Evolutionary conservation across 441 rosid species (phyloP).

Genomic region (Croton setiger): DNA sequence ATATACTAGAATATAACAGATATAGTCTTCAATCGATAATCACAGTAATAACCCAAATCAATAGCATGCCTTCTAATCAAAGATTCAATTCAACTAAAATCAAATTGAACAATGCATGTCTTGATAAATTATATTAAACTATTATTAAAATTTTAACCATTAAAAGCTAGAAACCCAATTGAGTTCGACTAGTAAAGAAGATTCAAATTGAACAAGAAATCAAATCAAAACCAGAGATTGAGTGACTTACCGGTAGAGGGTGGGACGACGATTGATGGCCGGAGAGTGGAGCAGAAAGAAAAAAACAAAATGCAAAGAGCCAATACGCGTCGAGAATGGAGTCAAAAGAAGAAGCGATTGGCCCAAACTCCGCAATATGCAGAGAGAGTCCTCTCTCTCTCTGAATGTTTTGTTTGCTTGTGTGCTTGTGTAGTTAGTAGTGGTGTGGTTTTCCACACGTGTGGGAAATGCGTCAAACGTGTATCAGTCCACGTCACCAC

Average conservation of each 20-base stretch:
- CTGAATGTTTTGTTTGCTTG: not conserved
- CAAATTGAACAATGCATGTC: not conserved
- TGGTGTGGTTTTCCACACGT: not conserved
- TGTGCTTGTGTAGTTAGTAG: not conserved
- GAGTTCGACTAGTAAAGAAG: not conserved
- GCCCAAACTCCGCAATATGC: too few relatives aligned
- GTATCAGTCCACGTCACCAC: not conserved
- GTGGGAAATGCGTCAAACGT: not conserved
- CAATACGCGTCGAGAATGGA: not conserved
- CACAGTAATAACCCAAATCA: not conserved
- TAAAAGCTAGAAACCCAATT: not conserved
- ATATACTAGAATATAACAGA: not conserved
- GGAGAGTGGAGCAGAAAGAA: not conserved
- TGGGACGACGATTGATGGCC: not conserved
- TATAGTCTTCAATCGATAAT: not conserved
- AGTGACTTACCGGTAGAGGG: not conserved
- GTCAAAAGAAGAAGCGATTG: not conserved
- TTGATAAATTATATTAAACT: not conserved
- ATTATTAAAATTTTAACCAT: not conserved
- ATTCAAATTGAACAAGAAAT: not conserved
- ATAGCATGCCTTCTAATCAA: not conserved
- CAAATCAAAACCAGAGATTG: not conserved
- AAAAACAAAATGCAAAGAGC: not conserved
- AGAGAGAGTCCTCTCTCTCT: not conserved
- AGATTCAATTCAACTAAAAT: not conserved